Percentiles rank a stretch among this genome's conserved stretches.
Conservation (phyloP, 441 rosid genomes). For the Gossypium aridum region DNA sequence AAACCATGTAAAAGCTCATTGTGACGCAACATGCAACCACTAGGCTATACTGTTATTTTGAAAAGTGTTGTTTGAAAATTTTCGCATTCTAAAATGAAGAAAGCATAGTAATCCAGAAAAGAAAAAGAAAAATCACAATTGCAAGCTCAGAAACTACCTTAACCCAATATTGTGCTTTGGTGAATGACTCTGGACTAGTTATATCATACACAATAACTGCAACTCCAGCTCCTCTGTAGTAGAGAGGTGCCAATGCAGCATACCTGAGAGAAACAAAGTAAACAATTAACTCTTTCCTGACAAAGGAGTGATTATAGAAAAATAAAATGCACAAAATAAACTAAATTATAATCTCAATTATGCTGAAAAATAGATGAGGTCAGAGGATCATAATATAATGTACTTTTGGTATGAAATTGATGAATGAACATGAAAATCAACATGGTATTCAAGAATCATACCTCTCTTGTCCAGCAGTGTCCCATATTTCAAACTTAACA, state of each 20-base stretch:
- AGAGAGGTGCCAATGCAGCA: conserved; percentile 93
- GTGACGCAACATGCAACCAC: not conserved
- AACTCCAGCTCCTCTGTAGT: conserved; percentile 95
- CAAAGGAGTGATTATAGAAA: not conserved
- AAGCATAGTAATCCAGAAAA: not conserved
- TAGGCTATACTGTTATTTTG: not conserved
- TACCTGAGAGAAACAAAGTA: conserved; percentile 41
- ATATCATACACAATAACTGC: conserved; percentile 95
- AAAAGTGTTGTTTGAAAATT: not conserved
- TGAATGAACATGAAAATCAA: not conserved
- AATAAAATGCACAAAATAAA: not conserved
- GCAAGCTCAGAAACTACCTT: conserved; percentile 43
- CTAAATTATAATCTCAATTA: not conserved
- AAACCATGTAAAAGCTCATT: not conserved
- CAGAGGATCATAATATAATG: not conserved
- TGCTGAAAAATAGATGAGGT: not conserved
- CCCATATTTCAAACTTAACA: conserved; percentile 98
- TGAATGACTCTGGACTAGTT: conserved; percentile 89
- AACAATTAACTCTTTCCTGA: conserved; percentile 1
- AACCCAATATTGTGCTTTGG: conserved; percentile 95
- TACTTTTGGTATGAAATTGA: conserved; percentile 4
- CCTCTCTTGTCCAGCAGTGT: conserved; percentile 99
- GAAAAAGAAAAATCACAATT: not conserved
- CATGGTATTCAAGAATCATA: conserved; percentile 19
- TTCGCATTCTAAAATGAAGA: not conserved